phyloP scores from a whole-genome alignment of 2,329 filamentous ascomycete genomes.

The Salinomyces thailandicus region DNA sequence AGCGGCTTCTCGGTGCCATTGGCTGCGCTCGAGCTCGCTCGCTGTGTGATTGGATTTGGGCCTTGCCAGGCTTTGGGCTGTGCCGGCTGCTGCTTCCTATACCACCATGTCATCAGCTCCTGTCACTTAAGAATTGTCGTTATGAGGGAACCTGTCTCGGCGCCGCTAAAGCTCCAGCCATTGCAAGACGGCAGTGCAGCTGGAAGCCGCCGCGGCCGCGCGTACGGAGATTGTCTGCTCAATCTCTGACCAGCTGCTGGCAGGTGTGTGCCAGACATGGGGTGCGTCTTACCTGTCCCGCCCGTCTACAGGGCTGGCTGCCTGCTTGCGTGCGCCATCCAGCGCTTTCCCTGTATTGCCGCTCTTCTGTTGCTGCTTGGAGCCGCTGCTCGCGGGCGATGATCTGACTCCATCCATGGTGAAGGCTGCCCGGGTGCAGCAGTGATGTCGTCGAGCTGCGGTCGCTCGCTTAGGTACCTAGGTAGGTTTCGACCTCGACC shows the following conservation, averaged over 20 bases:
- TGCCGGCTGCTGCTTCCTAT: slow-evolving; percentile 40
- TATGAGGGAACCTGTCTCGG: no score
- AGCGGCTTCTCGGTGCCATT: slow-evolving; percentile 42
- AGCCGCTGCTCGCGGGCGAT: slow-evolving; percentile 5
- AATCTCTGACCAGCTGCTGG: no score
- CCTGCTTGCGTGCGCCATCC: slow-evolving; percentile 45
- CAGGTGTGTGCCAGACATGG: neutral
- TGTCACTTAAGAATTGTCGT: no score
- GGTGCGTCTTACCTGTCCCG: slow-evolving; percentile 43
- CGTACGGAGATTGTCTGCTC: no score
- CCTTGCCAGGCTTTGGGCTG: slow-evolving; percentile 51
- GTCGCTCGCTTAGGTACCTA: no score
- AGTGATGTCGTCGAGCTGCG: neutral
- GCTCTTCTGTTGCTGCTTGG: slow-evolving; percentile 40
- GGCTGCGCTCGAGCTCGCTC: slow-evolving; percentile 38
- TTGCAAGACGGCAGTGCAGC: no score
- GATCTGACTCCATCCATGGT: slow-evolving; percentile 20
- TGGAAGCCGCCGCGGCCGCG: no score
- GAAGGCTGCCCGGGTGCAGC: slow-evolving; percentile 17
- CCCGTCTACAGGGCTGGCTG: slow-evolving; percentile 45
- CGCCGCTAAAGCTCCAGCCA: no score
- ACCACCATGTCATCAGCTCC: slow-evolving; percentile 7
- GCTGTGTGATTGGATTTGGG: slow-evolving; percentile 51
- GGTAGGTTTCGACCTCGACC: no score
- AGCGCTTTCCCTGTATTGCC: slow-evolving; percentile 38